phyloP scores from a whole-genome alignment of 2,329 filamentous ascomycete species.

The Exophiala spinifera region DNA sequence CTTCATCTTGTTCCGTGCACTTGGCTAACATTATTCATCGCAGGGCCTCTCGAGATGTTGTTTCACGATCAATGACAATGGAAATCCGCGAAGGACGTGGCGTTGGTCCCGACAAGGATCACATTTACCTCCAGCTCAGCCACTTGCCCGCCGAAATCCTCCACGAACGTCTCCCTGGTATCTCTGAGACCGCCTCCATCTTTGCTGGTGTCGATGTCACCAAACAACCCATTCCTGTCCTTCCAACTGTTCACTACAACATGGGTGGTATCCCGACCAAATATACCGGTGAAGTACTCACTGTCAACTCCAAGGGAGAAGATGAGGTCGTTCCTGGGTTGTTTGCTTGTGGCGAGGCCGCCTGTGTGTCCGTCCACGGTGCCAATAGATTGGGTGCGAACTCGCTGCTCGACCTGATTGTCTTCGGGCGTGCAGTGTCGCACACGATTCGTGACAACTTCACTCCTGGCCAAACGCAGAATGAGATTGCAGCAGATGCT shows the following conservation, averaged over 20 bases:
- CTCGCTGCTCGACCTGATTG: conserved; percentile 94
- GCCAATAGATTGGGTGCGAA: conserved; percentile 98
- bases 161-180: conserved; percentile 94
- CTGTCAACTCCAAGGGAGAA: conserved; percentile 77
- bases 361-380: conserved; percentile 96
- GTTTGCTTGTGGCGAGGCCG: conserved; percentile 94
- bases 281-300: conserved; percentile 95
- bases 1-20: not conserved
- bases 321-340: conserved; percentile 93
- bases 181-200: conserved; percentile 96
- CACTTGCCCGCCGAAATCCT: conserved; percentile 90
- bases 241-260: conserved; percentile 98
- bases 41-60: conserved; percentile 82
- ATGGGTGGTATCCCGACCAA: conserved; percentile 99
- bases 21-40: not conserved
- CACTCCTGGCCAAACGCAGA: conserved; percentile 74
- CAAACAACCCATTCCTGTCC: conserved; percentile 93
- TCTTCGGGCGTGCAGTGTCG: conserved; percentile 95
- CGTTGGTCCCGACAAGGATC: conserved; percentile 95
- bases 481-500: conserved; percentile 77
- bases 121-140: conserved; percentile 97
- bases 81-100: conserved; percentile 97
- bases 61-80: conserved; percentile 96
- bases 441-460: conserved; percentile 97
- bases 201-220: conserved; percentile 96